Evolutionary conservation across 139 green algal species (phyloP), one percentile per base, ranked within the genome.

Genomic region (Tetradesmus obliquus): DNA sequence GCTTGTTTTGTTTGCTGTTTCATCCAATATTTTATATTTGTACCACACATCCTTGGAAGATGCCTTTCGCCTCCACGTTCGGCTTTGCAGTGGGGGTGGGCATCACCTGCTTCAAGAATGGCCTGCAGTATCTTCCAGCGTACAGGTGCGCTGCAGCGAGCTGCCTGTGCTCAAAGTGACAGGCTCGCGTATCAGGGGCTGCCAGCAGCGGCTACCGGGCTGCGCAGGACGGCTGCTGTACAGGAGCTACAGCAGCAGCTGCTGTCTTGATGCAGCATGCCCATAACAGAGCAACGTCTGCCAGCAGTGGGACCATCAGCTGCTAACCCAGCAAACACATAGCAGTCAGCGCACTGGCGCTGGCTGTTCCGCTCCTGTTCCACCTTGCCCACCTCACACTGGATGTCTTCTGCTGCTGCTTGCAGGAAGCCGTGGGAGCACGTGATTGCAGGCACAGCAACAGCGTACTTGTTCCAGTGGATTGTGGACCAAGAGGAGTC

Each of bases 351-450:
- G 17, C 66, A 76, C 5, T 6, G 66, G 66, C 12, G 17, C 15
- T 6, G 17, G 12, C 66, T 76, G 66, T 71, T 71, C 6, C 19
- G 57, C 9, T 66, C 60, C 32, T 45, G 32, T 45, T 45, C 32
- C 32, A 45, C 32, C 32, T 45, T 45, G 32, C 32, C 7, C 60
- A 71, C 7, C 15, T 12, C 60, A 19, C 19, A 3, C 82, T 86
- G 54, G 12, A 72, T 12, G 4, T 86, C 8, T 20, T 17, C 71
- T 9, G 51, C 66, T 76, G n/a, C 22, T 79, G n/a, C 32, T 85
- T 58, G 32, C 76, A 84, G 89, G 32, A 92, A 92, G 71, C 90
- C 90, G 2, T 92, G 90, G 90, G 90, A 92, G 84, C 90, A 92
- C 24, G 83, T 92, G 24, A 66, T 90, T 82, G 45, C 22, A 15